Evolutionary conservation across 1,284 basidiomycete species (phyloP), one percentile per base, ranked within the genome.

Genomic region (Xerocomus tenax): DNA sequence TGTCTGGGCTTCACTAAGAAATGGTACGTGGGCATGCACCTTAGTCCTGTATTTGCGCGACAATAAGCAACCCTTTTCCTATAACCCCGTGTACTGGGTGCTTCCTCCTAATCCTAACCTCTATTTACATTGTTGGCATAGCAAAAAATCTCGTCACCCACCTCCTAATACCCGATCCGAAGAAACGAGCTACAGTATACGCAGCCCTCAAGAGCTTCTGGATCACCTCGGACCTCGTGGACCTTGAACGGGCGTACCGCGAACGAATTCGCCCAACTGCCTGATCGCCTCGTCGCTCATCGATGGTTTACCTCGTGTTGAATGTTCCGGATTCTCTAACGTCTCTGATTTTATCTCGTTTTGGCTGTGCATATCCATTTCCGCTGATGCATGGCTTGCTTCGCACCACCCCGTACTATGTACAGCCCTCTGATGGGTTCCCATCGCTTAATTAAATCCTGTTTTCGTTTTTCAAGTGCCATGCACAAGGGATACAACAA

Each of bases 151-250:
- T 89, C 6, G 78, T 84, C 43, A 63, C 67, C 25, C 68, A 73
- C 19, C 70, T 90, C 43, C 74, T 89, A 25, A 67, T 77, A 47
- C 74, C 78, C 45, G 72, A 85, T 54, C 74, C 75, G 49, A 64
- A 64, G 25, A 63, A 71, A 32, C 79, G 87, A 19, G 77, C 77
- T 16, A 87, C 82, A 0, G 77, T 85, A 21, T 61, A 74, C 39
- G 65, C 68, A 50, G 84, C 85, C 5, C 67, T 87, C 48, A 62
- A 73, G 54, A 77, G 75, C 59, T 54, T 58, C 36, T 90, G 86
- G 86, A 84, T 90, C 53, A 61, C 62, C 28, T 72, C 66, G 19
- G 84, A 88, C 58, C 59, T 78, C 16, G 64, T 74, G 21, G 77
- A 81, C 47, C 71, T 90, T 39, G 73, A 80, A 54, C 67, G 68